A percentile compares a stretch with the other conserved stretches of the same genome.
These are phyloP conservation scores for Entonaema liquescens DNA, from an alignment of 495 filamentous ascomycete species.

Conservation along the genomic window DNA sequence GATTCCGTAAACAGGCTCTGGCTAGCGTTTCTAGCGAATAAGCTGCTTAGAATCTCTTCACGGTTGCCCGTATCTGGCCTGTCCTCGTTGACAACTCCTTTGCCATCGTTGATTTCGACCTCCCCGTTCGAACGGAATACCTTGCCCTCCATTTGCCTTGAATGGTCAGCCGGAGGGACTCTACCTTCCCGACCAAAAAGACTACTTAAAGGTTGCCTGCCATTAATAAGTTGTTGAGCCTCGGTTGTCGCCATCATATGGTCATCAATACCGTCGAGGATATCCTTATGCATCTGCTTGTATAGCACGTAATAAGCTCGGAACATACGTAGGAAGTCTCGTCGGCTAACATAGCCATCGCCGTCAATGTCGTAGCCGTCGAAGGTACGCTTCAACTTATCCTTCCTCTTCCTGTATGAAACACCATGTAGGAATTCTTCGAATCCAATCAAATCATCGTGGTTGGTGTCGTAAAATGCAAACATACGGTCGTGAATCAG, in stretches of 20 bases:
- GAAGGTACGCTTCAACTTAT: conserved; percentile 79
- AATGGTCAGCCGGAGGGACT: conserved; percentile 67
- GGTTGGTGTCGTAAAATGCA: conserved; percentile 91
- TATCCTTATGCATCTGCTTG: conserved; percentile 83
- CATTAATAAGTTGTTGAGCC: conserved; percentile 74
- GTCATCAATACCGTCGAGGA: conserved; percentile 82
- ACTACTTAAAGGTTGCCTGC: conserved; percentile 82
- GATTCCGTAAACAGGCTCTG: conserved; percentile 51
- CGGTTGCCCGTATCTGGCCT: conserved; percentile 52
- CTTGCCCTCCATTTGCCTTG: conserved; percentile 72
- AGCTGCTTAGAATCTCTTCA: conserved; percentile 51
- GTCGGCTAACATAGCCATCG: conserved; percentile 86
- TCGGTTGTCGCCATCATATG: conserved; percentile 76
- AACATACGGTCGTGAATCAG: conserved; percentile 96
- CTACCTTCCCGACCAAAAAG: conserved; percentile 68
- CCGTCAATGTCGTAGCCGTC: conserved; percentile 89
- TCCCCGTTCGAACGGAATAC: conserved; percentile 65
- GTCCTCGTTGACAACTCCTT: conserved; percentile 51
- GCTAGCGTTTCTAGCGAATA: conserved; percentile 48
- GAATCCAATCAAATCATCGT: conserved; percentile 90
- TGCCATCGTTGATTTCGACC: conserved; percentile 64
- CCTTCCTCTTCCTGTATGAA: conserved; percentile 80
- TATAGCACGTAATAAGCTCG: conserved; percentile 87
- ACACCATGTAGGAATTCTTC: conserved; percentile 87
- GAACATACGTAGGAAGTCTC: conserved; percentile 93